Evolutionary conservation across 768 basidiomycete genomes (phyloP).

Genomic region (Mycena galopus): DNA sequence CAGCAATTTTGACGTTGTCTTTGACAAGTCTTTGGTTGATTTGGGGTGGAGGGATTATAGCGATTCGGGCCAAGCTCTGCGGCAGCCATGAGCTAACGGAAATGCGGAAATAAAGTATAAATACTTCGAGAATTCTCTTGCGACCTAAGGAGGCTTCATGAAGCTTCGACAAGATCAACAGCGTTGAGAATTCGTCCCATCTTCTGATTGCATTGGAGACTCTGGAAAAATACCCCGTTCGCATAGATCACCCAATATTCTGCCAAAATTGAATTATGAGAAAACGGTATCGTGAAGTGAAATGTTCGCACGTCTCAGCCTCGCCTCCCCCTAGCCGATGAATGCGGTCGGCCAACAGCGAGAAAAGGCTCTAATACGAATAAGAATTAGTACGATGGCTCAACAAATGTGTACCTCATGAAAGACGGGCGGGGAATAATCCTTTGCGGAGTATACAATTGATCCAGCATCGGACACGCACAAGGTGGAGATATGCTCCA

Average conservation of each 20-base stretch:
- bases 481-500: background rate
- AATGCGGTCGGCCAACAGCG: background rate
- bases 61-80: background rate
- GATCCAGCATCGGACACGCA: background rate
- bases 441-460: background rate
- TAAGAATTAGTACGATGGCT: background rate
- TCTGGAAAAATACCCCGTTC: background rate
- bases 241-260: background rate
- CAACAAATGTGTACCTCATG: background rate
- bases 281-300: background rate
- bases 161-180: background rate
- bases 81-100: background rate
- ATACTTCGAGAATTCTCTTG: background rate
- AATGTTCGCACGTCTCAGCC: background rate
- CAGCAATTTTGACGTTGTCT: conserved; percentile 2
- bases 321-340: background rate
- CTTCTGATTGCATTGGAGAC: background rate
- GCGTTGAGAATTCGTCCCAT: background rate
- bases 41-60: background rate
- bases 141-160: background rate
- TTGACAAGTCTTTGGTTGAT: background rate
- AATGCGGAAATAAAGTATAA: background rate
- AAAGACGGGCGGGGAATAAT: background rate
- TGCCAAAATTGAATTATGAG: background rate
- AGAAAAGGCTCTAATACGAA: background rate